Base-by-base conservation (phyloP, 2,329 filamentous ascomycete genomes). In the Albifimbria verrucaria region DNA sequence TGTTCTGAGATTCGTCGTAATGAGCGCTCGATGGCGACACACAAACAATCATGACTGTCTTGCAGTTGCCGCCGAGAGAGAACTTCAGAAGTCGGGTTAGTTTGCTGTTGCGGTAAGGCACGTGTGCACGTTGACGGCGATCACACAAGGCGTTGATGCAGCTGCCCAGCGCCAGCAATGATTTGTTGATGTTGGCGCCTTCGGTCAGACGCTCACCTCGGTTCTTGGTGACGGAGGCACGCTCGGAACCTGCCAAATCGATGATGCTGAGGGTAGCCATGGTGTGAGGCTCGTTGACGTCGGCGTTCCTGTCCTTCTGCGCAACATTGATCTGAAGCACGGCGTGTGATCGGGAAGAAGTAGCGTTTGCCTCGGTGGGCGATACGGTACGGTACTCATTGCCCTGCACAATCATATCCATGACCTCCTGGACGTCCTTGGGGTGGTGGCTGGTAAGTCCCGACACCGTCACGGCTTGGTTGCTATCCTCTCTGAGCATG, bases 121-220 rank as follows among this genome's bases (percentile, higher is more conserved):
- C 89, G 70, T 99, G 94, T 60, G 95, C 94, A 59, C 85, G 88
- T 74, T 94, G 96, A 49, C 91, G 85, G 4, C 90, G 85, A 66
- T 99, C 94, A 73, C 94, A 99, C 17, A 99, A 85, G 5, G 94
- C 95, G 64, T 99, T 99, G 79, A 99, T 99, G 74, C 94, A 99
- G 72, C 93, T 93, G 57, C 94, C 94, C 9, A 99, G 77, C 0
- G 94, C 93, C 17, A 99, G 84, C 3, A 99, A 80, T 2, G 94
- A 99, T 68, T 97, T 97, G 83, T 99, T 99, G 82, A 99, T 99
- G 72, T 99, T 99, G 63, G 94, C 94, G 58, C 94, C 94, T 72
- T 99, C 94, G 15, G 92, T 79, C 36, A 99, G 76, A 36, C 94
- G 82, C 68, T 96, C 93, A 52, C 94, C 94, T 51, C 94, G 81